Conservation (phyloP, 2,329 filamentous ascomycete species). For the Alternaria conjuncta region DNA sequence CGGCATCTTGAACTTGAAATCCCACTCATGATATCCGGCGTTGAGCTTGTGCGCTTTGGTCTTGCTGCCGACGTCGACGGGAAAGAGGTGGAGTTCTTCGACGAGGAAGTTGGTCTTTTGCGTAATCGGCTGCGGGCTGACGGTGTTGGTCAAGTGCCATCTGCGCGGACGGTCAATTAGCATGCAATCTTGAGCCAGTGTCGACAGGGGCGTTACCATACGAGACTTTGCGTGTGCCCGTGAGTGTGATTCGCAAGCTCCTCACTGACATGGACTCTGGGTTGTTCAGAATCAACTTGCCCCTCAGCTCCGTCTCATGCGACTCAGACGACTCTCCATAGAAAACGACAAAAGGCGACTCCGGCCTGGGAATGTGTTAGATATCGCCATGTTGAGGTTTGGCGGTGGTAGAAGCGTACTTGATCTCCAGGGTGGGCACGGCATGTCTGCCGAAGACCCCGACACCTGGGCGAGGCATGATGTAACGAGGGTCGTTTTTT, state of each 20-base stretch:
- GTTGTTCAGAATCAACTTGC: constrained; percentile 55
- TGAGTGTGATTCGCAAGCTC: constrained; percentile 55
- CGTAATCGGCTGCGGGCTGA: constrained; percentile 51
- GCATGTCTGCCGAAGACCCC: constrained; percentile 46
- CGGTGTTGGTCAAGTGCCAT: constrained; percentile 47
- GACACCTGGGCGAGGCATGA: constrained; percentile 43
- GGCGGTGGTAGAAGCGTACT: constrained; percentile 38
- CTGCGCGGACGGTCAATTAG: constrained; percentile 28
- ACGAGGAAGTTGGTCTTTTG: constrained; percentile 57
- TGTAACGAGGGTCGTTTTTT: constrained; percentile 9
- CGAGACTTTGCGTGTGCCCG: constrained; percentile 57
- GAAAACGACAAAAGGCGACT: constrained; percentile 58
- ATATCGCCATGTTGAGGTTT: background rate
- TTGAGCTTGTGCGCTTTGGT: constrained; percentile 57
- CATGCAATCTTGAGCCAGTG: background rate
- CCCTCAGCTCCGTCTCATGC: constrained; percentile 53
- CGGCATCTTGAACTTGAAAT: constrained; percentile 57
- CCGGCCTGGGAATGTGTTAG: constrained; percentile 43
- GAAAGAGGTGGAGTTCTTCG: constrained; percentile 54
- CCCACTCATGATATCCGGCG: constrained; percentile 57
- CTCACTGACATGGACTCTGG: constrained; percentile 56
- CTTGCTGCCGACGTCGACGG: constrained; percentile 46
- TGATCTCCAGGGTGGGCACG: constrained; percentile 51
- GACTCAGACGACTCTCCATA: constrained; percentile 56
- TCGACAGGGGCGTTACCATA: constrained; percentile 31